Conservation (phyloP, 768 basidiomycete species). For the Boletales sp. region DNA sequence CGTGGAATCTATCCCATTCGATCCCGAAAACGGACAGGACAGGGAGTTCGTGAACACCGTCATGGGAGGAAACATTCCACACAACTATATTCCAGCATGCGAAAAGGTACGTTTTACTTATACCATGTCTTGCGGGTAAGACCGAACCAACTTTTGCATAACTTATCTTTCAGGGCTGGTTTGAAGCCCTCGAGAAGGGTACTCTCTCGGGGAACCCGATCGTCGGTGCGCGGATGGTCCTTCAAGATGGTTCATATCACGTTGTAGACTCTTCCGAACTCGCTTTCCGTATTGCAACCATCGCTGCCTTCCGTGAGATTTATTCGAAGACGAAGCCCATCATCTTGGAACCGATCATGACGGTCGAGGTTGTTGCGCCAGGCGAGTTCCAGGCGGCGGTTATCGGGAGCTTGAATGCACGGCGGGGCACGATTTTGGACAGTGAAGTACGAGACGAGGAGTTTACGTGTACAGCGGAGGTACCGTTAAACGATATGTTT, state of each 20-base stretch:
- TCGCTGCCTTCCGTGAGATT: conserved; percentile 90
- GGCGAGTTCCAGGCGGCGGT: conserved; percentile 94
- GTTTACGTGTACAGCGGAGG: conserved; percentile 88
- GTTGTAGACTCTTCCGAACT: conserved; percentile 95
- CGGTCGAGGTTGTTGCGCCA: conserved; percentile 94
- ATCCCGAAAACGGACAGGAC: conserved; percentile 77
- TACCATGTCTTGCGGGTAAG: not conserved
- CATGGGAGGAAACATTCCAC: conserved; percentile 90
- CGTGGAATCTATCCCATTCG: conserved; percentile 82
- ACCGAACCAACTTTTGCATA: not conserved
- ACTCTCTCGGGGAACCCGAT: conserved; percentile 84
- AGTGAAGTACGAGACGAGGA: conserved; percentile 97
- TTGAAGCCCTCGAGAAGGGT: conserved; percentile 90
- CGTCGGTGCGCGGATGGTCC: conserved; percentile 78
- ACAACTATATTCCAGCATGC: conserved; percentile 89
- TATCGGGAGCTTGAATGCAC: conserved; percentile 89
- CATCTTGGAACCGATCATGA: conserved; percentile 98
- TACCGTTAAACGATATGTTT: conserved; percentile 97
- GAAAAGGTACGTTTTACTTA: conserved; percentile 64
- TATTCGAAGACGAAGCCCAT: conserved; percentile 74
- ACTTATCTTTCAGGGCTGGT: conserved; percentile 68
- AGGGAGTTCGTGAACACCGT: conserved; percentile 81
- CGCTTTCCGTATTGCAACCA: conserved; percentile 87
- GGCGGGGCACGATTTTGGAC: conserved; percentile 91
- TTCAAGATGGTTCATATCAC: conserved; percentile 92